phyloP scores from a whole-genome alignment of 495 filamentous ascomycete species.

The Tuber calosporum region DNA sequence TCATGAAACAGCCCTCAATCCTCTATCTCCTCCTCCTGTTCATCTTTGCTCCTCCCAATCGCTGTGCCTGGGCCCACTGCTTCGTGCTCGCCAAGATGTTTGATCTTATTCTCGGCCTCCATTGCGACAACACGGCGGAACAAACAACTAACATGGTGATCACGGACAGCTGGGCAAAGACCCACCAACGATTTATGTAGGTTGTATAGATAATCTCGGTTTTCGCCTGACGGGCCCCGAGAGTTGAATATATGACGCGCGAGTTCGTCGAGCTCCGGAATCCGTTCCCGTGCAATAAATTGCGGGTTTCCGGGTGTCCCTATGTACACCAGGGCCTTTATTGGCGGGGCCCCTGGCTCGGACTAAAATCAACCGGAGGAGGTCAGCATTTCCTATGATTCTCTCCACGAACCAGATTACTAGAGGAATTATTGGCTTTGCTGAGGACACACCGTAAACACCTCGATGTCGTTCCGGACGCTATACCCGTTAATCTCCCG shows the following conservation, averaged over 20 bases:
- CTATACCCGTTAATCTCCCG: conserved; percentile 93
- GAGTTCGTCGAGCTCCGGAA: conserved; percentile 59
- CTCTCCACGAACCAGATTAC: neutral
- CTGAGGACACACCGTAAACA: neutral
- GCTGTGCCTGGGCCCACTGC: conserved; percentile 44
- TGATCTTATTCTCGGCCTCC: conserved; percentile 4
- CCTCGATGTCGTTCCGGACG: conserved; percentile 35
- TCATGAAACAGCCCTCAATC: conserved; percentile 23
- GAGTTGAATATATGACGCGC: conserved; percentile 75
- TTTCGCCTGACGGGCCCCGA: conserved; percentile 78
- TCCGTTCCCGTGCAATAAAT: conserved; percentile 68
- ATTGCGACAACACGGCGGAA: conserved; percentile 6
- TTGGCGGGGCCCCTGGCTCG: conserved; percentile 30
- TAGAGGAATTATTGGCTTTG: neutral
- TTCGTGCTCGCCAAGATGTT: conserved; percentile 9
- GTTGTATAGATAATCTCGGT: conserved; percentile 80
- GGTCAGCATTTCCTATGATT: neutral
- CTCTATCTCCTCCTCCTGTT: conserved; percentile 55
- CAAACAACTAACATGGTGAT: conserved; percentile 60
- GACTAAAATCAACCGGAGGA: conserved; percentile 11
- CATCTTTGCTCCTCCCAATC: conserved; percentile 50
- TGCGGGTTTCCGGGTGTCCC: conserved; percentile 90
- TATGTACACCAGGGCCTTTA: conserved; percentile 74
- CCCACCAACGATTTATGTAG: conserved; percentile 69
- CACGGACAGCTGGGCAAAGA: conserved; percentile 68